Base-by-base conservation (phyloP, 2,329 filamentous ascomycete species). In the Aquanectria penicillioides region DNA sequence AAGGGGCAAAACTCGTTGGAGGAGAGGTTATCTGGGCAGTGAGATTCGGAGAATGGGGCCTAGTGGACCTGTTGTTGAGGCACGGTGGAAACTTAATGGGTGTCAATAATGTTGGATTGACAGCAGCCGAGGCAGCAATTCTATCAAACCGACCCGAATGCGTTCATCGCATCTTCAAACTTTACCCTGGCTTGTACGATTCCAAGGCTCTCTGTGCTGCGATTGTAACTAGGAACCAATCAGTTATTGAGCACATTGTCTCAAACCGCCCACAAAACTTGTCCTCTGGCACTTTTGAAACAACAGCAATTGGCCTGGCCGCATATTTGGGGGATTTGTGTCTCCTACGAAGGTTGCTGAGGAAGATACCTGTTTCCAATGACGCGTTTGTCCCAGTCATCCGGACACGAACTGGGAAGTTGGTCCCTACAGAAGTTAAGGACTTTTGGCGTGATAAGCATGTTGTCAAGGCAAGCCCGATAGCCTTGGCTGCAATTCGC, bases 291-390 rank as follows among this genome's bases (percentile, higher is more conserved):
- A n/a, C 18, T 2, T 25, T 57, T 2, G 53, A 57, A 10, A 23
- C 31, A 8, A 57, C 46, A 31, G 31, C 53, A 6, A 33, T 57
- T n/a, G 38, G 53, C 6, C 11, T 50, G 3, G 46, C 46, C 5
- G 20, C 31, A 7, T 23, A 33, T 11, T 20, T 10, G 2, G 25
- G 15, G 4, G 18, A 50, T 13, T 20, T 50, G 29, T 18, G 12
- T 6, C 6, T 50, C 17, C n/a, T 50, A 4, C n/a, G 38, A 5
- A 31, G 25, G 37, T 18, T 51, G 15, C 46, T 57, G 3, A n/a
- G 7, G 9, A 10, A 8, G 2, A 7, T 57, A 8, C 31, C 37
- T 5, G 9, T 11, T n/a, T 31, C 25, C 5, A 37, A 50, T 9
- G 15, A 2, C 8, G 37, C 44, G 2, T 3, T 53, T 4, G 13